Evolutionary conservation across 805 yeast species (phyloP).

Genomic region (Lipomyces orientalis): DNA sequence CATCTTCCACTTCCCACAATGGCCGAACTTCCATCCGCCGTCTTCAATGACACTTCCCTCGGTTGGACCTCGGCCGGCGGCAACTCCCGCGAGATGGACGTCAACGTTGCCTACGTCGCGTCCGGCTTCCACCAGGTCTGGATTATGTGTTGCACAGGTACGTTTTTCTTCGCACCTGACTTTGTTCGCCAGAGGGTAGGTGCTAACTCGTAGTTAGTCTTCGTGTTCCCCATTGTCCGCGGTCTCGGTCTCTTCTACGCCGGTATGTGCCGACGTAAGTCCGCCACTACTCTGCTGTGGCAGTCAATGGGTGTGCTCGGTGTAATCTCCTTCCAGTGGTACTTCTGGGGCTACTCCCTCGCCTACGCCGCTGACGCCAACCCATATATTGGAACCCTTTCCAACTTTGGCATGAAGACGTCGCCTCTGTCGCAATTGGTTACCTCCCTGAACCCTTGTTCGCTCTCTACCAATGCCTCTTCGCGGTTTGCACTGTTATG

Average conservation of each 20-base stretch:
- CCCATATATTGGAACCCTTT: constrained; percentile 78
- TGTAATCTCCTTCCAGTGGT: constrained; percentile 91
- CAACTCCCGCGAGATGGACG: constrained; percentile 66
- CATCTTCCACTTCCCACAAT: constrained; percentile 8
- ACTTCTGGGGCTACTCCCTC: constrained; percentile 96
- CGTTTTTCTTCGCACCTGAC: neutral
- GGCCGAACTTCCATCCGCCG: constrained; percentile 35
- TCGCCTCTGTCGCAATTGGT: constrained; percentile 76
- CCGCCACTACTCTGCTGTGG: constrained; percentile 93
- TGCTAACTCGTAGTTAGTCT: constrained; percentile 34
- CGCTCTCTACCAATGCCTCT: constrained; percentile 94
- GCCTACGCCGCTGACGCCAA: constrained; percentile 76
- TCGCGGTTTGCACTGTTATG: constrained; percentile 90
- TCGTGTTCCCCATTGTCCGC: constrained; percentile 96
- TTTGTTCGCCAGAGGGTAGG: neutral
- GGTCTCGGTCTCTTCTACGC: constrained; percentile 94
- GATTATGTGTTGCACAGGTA: constrained; percentile 59
- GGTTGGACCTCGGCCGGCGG: constrained; percentile 57
- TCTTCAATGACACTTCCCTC: constrained; percentile 34
- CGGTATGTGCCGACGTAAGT: constrained; percentile 92
- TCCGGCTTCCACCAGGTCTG: constrained; percentile 70
- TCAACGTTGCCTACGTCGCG: constrained; percentile 65
- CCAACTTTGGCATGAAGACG: constrained; percentile 80
- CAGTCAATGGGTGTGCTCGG: constrained; percentile 89
- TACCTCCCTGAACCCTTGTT: constrained; percentile 87